These are phyloP conservation scores for Chlamydomonas schloesseri DNA, from an alignment of 139 green algal genomes.

Conservation along the genomic window DNA sequence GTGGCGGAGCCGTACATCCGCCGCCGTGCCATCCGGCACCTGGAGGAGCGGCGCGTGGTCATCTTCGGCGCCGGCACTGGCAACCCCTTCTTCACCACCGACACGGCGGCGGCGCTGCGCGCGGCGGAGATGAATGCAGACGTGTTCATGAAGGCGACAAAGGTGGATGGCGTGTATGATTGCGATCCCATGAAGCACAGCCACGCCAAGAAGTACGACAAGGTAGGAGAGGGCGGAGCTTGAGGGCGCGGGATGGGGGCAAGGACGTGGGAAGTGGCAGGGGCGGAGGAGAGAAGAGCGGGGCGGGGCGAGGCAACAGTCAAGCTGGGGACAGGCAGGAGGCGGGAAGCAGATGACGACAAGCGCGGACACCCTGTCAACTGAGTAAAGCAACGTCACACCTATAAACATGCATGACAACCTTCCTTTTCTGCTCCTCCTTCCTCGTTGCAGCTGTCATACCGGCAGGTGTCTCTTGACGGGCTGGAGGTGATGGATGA, in stretches of 20 bases:
- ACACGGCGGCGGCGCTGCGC: slow-evolving; percentile 95
- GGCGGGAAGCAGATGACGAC: too few species aligned
- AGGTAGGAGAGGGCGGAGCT: not conserved
- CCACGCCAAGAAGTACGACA: slow-evolving; percentile 75
- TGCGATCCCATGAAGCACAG: slow-evolving; percentile 88
- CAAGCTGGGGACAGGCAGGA: too few species aligned
- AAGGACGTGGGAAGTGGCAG: not conserved
- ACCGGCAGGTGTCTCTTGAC: slow-evolving; percentile 53
- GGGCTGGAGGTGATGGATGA: slow-evolving; percentile 92
- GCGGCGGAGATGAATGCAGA: slow-evolving; percentile 96
- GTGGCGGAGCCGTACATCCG: slow-evolving; percentile 99
- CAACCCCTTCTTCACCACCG: slow-evolving; percentile 99
- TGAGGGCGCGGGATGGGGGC: not conserved
- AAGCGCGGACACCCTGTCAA: too few species aligned
- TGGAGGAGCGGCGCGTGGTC: slow-evolving; percentile 94
- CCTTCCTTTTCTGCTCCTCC: not conserved
- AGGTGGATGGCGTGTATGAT: slow-evolving; percentile 98
- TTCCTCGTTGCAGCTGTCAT: slow-evolving; percentile 49
- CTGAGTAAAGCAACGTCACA: too few species aligned
- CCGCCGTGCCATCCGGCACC: slow-evolving; percentile 92
- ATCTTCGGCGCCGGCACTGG: slow-evolving; percentile 97
- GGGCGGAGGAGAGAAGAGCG: too few species aligned
- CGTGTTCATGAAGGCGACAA: slow-evolving; percentile 94
- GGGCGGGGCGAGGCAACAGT: too few species aligned
- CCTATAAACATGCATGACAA: too few species aligned